These are phyloP conservation scores for Rhodotorula sp. DNA, from an alignment of 1,284 basidiomycete species.

Conservation along the genomic window DNA sequence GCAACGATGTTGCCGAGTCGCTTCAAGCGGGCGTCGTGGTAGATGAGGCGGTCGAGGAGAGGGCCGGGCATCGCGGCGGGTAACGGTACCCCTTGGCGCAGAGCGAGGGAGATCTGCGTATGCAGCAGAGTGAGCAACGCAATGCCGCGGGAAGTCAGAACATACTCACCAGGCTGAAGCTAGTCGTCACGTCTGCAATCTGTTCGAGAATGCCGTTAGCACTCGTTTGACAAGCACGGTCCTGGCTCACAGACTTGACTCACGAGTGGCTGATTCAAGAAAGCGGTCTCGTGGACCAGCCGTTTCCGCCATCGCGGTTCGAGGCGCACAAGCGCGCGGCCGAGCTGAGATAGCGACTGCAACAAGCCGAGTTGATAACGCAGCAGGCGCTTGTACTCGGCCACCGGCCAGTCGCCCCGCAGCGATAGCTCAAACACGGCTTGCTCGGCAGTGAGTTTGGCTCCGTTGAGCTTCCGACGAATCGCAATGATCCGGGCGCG, in stretches of 20 bases:
- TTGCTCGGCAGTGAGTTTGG: constrained; percentile 11
- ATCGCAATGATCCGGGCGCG: constrained; percentile 30
- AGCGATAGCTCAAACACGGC: constrained; percentile 23
- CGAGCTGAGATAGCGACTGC: constrained; percentile 29
- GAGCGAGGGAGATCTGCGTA: constrained; percentile 30
- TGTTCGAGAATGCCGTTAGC: not conserved
- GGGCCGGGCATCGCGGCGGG: constrained; percentile 36
- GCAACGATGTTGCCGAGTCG: not conserved
- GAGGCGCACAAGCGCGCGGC: constrained; percentile 14
- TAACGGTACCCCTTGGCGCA: constrained; percentile 20
- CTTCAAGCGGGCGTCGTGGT: constrained; percentile 29
- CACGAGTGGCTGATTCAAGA: constrained; percentile 32
- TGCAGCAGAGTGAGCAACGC: no score
- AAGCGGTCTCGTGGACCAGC: constrained; percentile 30
- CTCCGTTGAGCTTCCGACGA: constrained; percentile 27
- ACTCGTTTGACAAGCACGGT: no score
- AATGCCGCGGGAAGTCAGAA: no score
- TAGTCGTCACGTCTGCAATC: constrained; percentile 35
- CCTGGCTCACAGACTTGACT: not conserved
- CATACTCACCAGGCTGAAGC: constrained; percentile 25
- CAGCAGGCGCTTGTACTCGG: constrained; percentile 21
- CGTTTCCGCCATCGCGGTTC: constrained; percentile 25
- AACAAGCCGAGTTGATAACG: constrained; percentile 24
- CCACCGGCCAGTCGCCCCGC: constrained; percentile 31
- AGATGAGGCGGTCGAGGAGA: constrained; percentile 34